Evolutionary conservation across 495 filamentous ascomycete species (phyloP), one percentile per base, ranked within the genome.

Genomic region (Alectoria sarmentosa): DNA sequence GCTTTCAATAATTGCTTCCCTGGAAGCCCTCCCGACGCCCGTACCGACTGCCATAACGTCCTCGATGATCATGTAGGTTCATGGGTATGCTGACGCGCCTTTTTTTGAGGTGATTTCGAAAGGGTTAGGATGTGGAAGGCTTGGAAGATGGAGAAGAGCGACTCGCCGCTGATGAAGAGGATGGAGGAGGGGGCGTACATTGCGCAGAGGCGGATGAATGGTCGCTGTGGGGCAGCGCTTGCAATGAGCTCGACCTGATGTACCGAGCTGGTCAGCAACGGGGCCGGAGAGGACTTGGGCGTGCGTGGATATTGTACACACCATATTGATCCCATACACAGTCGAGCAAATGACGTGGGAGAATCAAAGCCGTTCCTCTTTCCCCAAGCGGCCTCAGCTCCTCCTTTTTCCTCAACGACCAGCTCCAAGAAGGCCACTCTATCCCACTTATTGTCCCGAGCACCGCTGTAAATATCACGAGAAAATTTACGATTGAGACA

Each of bases 1-100:
- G 65, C 90, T 78, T 13, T 77, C 81, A 59, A 85, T 80, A 21
- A 91, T 71, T 0, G 82, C 80, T 65, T 84, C 78, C 60, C 90
- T 78, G 69, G 87, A 95, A 14, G 80, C 82, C 57, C 83, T 81
- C 0, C 88, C 89, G 3, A 85, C 89, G 10, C 81, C 84, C 23
- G 89, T 90, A 67, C 93, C 90, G 5, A 93, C 90, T 0, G 87
- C 88, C 2, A 90, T 80, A 17, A 93, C 83, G 67, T 95, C 90
- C 72, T 95, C 90, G 52, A 94, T 86, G 28, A 92, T 76, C 8
- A 84, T 86, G 69, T 90, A 88, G 37, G 92, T 78, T 30, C 87
- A 80, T 14, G 90, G 90, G 13, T 84, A 86, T 68, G 89, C 82
- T 34, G 78, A 79, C 28, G 81, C 82, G n/a, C 89, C 89, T 67